Evolutionary conservation across 805 yeast genomes (phyloP).

Genomic region (Blastobotrys americana): DNA sequence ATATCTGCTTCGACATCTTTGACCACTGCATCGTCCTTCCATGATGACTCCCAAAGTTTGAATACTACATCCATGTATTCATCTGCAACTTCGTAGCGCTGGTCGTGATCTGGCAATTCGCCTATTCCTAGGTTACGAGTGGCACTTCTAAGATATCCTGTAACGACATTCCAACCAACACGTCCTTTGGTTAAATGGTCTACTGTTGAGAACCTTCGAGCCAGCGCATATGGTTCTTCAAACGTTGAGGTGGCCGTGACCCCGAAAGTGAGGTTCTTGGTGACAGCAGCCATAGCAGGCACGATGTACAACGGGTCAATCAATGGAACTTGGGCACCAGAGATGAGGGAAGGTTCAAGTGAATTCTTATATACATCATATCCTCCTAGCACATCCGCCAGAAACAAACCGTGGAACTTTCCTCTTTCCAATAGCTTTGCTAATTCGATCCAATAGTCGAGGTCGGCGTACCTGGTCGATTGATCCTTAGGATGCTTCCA

Average conservation of each 20-base stretch:
- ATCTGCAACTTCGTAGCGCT: slow-evolving; percentile 35
- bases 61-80: slow-evolving; percentile 36
- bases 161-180: slow-evolving; percentile 41
- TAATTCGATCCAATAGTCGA: slow-evolving; percentile 34
- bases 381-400: slow-evolving; percentile 38
- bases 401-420: slow-evolving; percentile 34
- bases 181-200: slow-evolving; percentile 37
- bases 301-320: slow-evolving; percentile 36
- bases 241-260: slow-evolving; percentile 30
- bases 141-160: slow-evolving; percentile 37
- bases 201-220: slow-evolving; percentile 37
- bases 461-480: slow-evolving; percentile 24
- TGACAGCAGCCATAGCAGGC: slow-evolving; percentile 38
- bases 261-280: slow-evolving; percentile 28
- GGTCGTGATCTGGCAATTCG: slow-evolving; percentile 33
- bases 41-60: slow-evolving; percentile 35
- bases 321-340: slow-evolving; percentile 33
- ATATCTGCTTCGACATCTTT: slow-evolving; percentile 15
- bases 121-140: slow-evolving; percentile 35
- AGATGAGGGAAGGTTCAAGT: slow-evolving; percentile 14
- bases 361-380: slow-evolving; percentile 38
- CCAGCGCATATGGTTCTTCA: slow-evolving; percentile 36
- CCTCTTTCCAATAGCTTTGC: slow-evolving; percentile 37
- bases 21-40: slow-evolving; percentile 38
- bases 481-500: slow-evolving; percentile 36